phyloP scores from a whole-genome alignment of 2,329 filamentous ascomycete genomes.

The Cordyceps farinosa region DNA sequence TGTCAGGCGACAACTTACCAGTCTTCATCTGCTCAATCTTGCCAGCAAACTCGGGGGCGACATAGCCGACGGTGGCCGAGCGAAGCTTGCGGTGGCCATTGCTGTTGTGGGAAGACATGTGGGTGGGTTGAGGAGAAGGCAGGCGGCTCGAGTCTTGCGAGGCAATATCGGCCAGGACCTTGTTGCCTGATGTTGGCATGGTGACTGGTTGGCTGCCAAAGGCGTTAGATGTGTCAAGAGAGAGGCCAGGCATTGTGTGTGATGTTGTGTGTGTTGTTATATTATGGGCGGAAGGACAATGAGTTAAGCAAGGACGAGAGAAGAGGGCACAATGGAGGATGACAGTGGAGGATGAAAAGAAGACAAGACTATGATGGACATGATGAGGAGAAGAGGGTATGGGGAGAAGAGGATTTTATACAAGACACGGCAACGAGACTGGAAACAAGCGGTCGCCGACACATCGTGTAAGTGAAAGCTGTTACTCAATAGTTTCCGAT shows the following conservation, averaged over 20 bases:
- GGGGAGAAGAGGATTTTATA: constrained; percentile 15
- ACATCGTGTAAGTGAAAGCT: constrained; percentile 28
- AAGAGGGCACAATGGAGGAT: neutral
- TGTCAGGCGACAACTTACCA: constrained; percentile 45
- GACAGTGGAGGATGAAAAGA: neutral
- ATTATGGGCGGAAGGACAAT: neutral
- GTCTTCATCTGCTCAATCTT: constrained; percentile 87
- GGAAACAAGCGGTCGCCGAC: constrained; percentile 25
- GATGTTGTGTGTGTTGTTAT: constrained; percentile 8
- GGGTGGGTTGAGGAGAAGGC: constrained; percentile 84
- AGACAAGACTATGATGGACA: neutral
- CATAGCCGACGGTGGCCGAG: constrained; percentile 88
- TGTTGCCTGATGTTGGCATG: constrained; percentile 37
- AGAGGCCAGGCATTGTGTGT: constrained; percentile 15
- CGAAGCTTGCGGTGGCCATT: constrained; percentile 73
- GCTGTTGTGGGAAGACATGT: constrained; percentile 54
- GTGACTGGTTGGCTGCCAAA: constrained; percentile 22
- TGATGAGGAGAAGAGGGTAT: neutral
- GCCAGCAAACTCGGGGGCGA: constrained; percentile 89
- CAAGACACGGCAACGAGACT: constrained; percentile 4
- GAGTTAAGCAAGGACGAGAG: neutral
- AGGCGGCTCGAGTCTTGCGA: constrained; percentile 50
- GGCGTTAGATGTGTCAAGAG: constrained; percentile 18
- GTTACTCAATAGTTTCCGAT: constrained; percentile 20
- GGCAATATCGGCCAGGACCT: constrained; percentile 41